These are phyloP conservation scores for Scenedesmus sp. DNA, from an alignment of 163 green algal species.

Conservation along the genomic window DNA sequence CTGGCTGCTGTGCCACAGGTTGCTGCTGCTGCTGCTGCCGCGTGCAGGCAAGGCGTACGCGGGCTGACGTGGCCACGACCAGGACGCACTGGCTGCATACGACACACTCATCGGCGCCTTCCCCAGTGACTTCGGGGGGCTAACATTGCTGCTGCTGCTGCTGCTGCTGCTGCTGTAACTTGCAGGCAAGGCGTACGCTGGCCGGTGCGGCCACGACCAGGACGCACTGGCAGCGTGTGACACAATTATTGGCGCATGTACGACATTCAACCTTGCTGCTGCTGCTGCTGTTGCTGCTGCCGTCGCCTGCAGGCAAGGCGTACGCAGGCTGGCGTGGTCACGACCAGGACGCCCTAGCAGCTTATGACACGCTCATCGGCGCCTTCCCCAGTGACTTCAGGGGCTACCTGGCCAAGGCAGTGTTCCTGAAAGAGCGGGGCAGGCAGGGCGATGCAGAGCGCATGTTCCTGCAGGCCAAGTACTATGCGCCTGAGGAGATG, in stretches of 20 bases:
- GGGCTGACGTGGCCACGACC: constrained; percentile 70
- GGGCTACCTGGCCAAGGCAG: constrained; percentile 74
- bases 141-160: too few relatives aligned
- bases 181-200: constrained; percentile 69
- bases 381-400: constrained; percentile 55
- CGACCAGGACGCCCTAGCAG: constrained; percentile 68
- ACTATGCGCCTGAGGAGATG: constrained; percentile 65
- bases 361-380: constrained; percentile 61
- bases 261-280: neutral
- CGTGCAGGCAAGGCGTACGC: constrained; percentile 68
- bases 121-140: constrained; percentile 56
- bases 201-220: constrained; percentile 70
- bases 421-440: constrained; percentile 71
- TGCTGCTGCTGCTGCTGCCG: constrained; percentile 55
- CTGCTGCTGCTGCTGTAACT: neutral
- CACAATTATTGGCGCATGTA: constrained; percentile 37
- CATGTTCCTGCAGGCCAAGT: constrained; percentile 67
- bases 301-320: constrained; percentile 60
- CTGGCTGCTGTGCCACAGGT: neutral
- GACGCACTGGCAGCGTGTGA: constrained; percentile 72
- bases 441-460: constrained; percentile 69
- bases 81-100: constrained; percentile 70
- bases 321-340: constrained; percentile 73
- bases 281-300: constrained; percentile 60
- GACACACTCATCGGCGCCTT: constrained; percentile 54